phyloP scores from a whole-genome alignment of 441 rosid genomes.

The Kokia cookei region DNA sequence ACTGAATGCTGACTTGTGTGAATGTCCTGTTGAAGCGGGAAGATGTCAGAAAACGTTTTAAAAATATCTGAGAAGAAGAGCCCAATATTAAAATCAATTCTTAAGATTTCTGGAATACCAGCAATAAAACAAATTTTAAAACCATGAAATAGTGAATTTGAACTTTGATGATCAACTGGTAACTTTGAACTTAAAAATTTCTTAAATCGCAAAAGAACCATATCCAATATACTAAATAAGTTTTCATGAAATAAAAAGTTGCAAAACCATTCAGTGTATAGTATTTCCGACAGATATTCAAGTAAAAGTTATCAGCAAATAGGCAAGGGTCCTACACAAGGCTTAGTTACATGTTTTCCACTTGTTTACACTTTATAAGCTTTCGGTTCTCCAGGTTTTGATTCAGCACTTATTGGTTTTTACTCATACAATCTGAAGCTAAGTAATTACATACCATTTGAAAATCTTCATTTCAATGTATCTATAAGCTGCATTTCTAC shows the following conservation, averaged over 20 bases:
- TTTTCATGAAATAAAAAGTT: background rate
- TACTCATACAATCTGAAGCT: background rate
- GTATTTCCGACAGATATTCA: background rate
- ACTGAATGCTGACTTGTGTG: conserved; percentile 97
- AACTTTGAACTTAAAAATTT: background rate
- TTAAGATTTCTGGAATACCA: background rate
- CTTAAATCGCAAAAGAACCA: background rate
- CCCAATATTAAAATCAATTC: background rate
- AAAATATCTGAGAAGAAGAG: background rate
- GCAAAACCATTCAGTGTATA: background rate
- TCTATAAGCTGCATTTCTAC: background rate
- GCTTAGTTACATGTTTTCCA: background rate
- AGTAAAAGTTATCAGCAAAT: background rate
- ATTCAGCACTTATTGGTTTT: background rate
- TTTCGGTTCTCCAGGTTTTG: background rate
- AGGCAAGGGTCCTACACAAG: background rate
- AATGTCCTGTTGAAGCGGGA: conserved; percentile 66
- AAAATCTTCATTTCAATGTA: background rate
- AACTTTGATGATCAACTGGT: background rate
- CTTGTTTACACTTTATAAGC: background rate
- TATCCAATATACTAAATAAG: background rate
- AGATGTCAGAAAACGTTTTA: conserved; percentile 10
- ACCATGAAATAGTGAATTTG: background rate
- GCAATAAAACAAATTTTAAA: background rate
- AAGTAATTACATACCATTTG: background rate